These are phyloP conservation scores for Exophiala viscosa DNA, from an alignment of 2,329 filamentous ascomycete species.

Conservation along the genomic window DNA sequence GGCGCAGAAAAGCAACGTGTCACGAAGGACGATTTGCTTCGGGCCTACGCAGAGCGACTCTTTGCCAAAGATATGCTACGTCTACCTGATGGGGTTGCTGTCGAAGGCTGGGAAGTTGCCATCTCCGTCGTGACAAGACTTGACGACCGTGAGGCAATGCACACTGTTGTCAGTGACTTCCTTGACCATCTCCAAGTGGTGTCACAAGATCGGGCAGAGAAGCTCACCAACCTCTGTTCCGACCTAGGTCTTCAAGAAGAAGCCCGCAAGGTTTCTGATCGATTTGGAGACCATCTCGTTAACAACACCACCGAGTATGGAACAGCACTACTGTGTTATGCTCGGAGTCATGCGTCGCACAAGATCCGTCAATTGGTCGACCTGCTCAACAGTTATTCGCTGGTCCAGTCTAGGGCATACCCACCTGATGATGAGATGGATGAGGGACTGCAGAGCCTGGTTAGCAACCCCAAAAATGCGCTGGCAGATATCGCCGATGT, in stretches of 20 bases:
- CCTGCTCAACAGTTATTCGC: constrained; percentile 78
- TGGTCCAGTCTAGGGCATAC: constrained; percentile 79
- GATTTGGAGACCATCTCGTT: constrained; percentile 75
- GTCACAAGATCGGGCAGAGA: constrained; percentile 70
- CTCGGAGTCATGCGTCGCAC: constrained; percentile 70
- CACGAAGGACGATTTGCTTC: constrained; percentile 74
- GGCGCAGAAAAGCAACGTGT: constrained; percentile 60
- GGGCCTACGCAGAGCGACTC: constrained; percentile 68
- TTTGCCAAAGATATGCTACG: constrained; percentile 35
- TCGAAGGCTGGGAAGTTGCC: constrained; percentile 85
- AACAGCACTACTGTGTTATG: constrained; percentile 84
- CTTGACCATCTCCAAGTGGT: constrained; percentile 69
- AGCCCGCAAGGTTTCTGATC: constrained; percentile 78
- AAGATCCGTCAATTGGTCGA: constrained; percentile 85
- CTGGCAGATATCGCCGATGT: constrained; percentile 68
- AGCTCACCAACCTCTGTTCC: constrained; percentile 72
- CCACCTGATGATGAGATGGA: constrained; percentile 71
- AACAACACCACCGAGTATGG: constrained; percentile 74
- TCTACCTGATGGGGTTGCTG: constrained; percentile 36
- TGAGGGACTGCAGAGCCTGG: constrained; percentile 63
- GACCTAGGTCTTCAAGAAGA: constrained; percentile 74
- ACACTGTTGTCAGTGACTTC: constrained; percentile 69
- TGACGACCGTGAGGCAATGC: constrained; percentile 67
- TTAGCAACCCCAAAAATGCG: constrained; percentile 67
- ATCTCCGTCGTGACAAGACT: constrained; percentile 78